Conservation (phyloP, 305 asterid species). For the Fraxinus platypoda region DNA sequence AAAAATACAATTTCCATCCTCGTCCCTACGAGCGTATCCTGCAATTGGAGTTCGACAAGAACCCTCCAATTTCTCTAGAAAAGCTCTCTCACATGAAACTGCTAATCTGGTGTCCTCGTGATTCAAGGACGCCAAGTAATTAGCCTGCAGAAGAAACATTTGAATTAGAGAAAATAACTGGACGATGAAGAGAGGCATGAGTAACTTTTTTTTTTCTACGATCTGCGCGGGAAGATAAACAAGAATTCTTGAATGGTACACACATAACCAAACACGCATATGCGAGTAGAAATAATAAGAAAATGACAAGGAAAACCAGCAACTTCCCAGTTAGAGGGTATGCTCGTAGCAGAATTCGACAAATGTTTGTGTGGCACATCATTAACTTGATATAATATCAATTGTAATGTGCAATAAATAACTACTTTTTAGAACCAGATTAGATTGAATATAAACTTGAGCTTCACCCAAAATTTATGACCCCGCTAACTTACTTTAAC, state of each 20-base stretch:
- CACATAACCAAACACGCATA: not conserved
- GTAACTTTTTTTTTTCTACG: not conserved
- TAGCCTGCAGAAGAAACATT: constrained; percentile 43
- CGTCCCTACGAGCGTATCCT: constrained; percentile 74
- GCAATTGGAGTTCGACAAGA: constrained; percentile 95
- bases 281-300: not conserved
- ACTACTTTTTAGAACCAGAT: not conserved
- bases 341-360: not conserved
- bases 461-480: not conserved
- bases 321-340: not conserved
- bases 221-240: not conserved
- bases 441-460: not conserved
- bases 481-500: not conserved
- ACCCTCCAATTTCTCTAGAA: constrained; percentile 74
- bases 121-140: constrained; percentile 62
- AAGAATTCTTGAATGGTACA: not conserved
- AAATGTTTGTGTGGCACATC: not conserved
- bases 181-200: not conserved
- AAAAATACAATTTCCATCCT: constrained; percentile 72
- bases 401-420: not conserved
- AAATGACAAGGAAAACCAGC: not conserved
- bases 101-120: constrained; percentile 92
- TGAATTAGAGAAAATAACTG: constrained; percentile 15
- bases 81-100: constrained; percentile 85
- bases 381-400: not conserved